Percentiles rank a stretch among this genome's conserved stretches.
Evolutionary conservation across 805 yeast genomes (phyloP).

Genomic region (Yamadazyma phyllophila): DNA sequence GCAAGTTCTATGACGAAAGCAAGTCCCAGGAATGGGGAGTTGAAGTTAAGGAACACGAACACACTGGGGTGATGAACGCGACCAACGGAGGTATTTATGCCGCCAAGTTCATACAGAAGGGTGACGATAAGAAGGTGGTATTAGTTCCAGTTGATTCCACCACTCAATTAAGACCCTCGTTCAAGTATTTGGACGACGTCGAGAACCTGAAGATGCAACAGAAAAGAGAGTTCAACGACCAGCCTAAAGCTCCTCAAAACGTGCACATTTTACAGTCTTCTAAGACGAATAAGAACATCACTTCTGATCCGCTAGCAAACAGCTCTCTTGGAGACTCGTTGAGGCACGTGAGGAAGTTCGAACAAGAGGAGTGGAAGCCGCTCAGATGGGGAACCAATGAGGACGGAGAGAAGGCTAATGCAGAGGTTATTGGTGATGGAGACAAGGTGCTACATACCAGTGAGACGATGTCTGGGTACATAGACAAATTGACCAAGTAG

Average conservation of each 20-base stretch:
- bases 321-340: slow-evolving; percentile 39
- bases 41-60: slow-evolving; percentile 54
- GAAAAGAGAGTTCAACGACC: slow-evolving; percentile 30
- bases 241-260: slow-evolving; percentile 19
- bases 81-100: slow-evolving; percentile 48
- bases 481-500: slow-evolving; percentile 11
- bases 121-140: slow-evolving; percentile 43
- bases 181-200: slow-evolving; percentile 70
- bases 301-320: slow-evolving; percentile 15
- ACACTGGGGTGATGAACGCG: slow-evolving; percentile 66
- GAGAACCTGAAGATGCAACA: slow-evolving; percentile 44
- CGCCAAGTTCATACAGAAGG: slow-evolving; percentile 25
- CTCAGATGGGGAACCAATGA: slow-evolving; percentile 26
- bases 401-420: slow-evolving; percentile 11
- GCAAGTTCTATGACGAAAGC: slow-evolving; percentile 61
- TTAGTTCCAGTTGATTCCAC: slow-evolving; percentile 64
- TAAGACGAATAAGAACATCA: slow-evolving; percentile 19
- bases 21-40: slow-evolving; percentile 66
- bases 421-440: background rate
- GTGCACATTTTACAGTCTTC: slow-evolving; percentile 43
- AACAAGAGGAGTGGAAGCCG: slow-evolving; percentile 40
- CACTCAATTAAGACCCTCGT: slow-evolving; percentile 78
- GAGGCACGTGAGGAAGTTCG: slow-evolving; percentile 36
- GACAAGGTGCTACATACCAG: background rate
- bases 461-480: slow-evolving; percentile 3